Conservation (phyloP, 495 filamentous ascomycete species). For the Penicillium canariense region DNA sequence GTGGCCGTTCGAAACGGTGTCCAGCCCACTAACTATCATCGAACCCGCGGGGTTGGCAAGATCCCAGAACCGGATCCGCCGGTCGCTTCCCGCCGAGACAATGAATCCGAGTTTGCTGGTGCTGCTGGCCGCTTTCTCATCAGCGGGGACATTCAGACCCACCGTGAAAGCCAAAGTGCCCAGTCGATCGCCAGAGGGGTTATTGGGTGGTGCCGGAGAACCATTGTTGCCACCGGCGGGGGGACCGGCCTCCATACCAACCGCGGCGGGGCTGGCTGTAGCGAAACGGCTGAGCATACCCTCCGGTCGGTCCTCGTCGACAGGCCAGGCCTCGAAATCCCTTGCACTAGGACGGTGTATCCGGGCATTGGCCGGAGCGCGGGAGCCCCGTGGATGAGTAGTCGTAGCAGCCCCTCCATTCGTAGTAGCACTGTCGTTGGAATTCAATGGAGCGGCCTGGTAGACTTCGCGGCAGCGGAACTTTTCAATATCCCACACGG, state of each 20-base stretch:
- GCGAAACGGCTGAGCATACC: conserved; percentile 88
- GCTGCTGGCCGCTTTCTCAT: conserved; percentile 35
- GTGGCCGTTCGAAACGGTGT: conserved; percentile 56
- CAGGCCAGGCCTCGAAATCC: conserved; percentile 81
- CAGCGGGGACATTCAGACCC: conserved; percentile 49
- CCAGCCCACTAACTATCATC: conserved; percentile 74
- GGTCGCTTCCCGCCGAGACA: conserved; percentile 83
- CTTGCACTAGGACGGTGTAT: conserved; percentile 51
- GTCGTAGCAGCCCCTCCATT: conserved; percentile 12
- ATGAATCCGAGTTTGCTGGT: conserved; percentile 61
- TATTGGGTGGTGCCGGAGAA: conserved; percentile 31
- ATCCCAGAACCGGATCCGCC: conserved; percentile 94
- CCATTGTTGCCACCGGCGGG: conserved; percentile 27
- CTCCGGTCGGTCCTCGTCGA: conserved; percentile 86
- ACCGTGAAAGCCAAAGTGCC: conserved; percentile 52
- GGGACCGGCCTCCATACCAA: conserved; percentile 49
- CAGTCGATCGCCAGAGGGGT: conserved; percentile 52
- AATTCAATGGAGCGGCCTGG: conserved; percentile 48
- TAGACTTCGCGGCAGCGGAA: conserved; percentile 86
- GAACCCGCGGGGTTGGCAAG: conserved; percentile 68
- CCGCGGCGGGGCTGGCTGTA: conserved; percentile 44
- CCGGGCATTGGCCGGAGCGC: conserved; percentile 43
- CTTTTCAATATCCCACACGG: conserved; percentile 94
- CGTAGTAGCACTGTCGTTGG: conserved; percentile 12
- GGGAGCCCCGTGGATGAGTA: conserved; percentile 14